Base-by-base conservation (phyloP, 2,329 filamentous ascomycete species). In the Stemphylium vesicarium region DNA sequence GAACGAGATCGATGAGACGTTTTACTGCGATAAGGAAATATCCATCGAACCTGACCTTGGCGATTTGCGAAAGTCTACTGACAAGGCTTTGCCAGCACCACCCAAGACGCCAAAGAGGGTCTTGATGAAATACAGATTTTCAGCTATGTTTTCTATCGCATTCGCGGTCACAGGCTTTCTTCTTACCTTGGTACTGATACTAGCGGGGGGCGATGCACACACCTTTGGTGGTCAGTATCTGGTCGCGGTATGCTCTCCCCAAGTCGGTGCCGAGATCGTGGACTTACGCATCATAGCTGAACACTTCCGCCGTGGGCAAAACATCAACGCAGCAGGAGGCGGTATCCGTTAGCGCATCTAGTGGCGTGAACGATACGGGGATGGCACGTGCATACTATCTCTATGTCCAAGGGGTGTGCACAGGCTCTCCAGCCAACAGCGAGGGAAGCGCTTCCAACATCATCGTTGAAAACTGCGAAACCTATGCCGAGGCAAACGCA, bases 121-220 rank as follows among this genome's bases (percentile, higher is more conserved):
- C 7, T 56, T 68, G 56, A 48, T 52, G 50, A 65, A 62, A 33
- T 65, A 62, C 20, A 33, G 67, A 18, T 57, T 68, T n/a, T 66
- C 63, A 18, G 65, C 62, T 2, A 12, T 67, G 2, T 43, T 64
- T 18, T 42, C 60, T 0, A 49, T 66, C 6, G 18, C 53, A 22
- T 46, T 63, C 15, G 54, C 58, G 16, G 46, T 61, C 4, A 51
- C 56, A 1, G 45, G 50, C 15, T 67, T 68, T 38, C 48, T 60
- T 4, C 50, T 69, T 5, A 56, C 48, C 13, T 15, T 70, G 9
- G 44, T 67, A 12, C 51, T 69, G 26, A 26, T 64, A 20, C 15
- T 69, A 20, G 63, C 59, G 12, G 68, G 62, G 11, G 56, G 45
- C 20, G 44, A 56, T 11, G 43, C 48, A 1, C 50, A 53, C 2